These are phyloP conservation scores for Parafenestella ontariensis DNA, from an alignment of 2,329 filamentous ascomycete species.

Conservation along the genomic window DNA sequence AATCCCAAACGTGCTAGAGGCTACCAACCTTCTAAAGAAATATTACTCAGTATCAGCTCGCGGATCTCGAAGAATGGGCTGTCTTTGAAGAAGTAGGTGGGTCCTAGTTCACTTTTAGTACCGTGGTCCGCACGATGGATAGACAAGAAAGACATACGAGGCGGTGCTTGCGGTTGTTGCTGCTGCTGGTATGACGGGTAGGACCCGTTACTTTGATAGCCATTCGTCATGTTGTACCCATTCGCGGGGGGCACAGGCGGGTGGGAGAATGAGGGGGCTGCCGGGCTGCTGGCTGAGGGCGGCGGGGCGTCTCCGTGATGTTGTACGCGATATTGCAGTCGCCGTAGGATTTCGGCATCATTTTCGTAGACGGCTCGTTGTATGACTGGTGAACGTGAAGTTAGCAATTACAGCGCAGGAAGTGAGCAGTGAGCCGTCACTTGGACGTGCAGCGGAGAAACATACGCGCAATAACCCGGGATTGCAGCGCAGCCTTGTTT, in stretches of 20 bases:
- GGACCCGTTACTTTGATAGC: slow-evolving; percentile 16
- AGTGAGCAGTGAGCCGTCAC: neutral
- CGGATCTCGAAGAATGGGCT: slow-evolving; percentile 86
- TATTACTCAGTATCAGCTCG: slow-evolving; percentile 68
- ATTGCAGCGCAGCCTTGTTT: slow-evolving; percentile 83
- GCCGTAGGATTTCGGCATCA: slow-evolving; percentile 46
- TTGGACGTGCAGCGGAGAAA: slow-evolving; percentile 37
- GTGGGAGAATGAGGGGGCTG: slow-evolving; percentile 22
- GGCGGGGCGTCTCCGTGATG: slow-evolving; percentile 51
- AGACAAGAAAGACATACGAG: slow-evolving; percentile 22
- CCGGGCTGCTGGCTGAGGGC: slow-evolving; percentile 24
- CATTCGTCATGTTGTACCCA: slow-evolving; percentile 32
- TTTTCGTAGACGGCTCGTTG: slow-evolving; percentile 39
- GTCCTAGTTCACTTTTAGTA: slow-evolving; percentile 43
- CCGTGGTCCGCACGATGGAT: neutral
- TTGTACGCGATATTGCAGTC: slow-evolving; percentile 50
- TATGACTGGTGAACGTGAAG: slow-evolving; percentile 47
- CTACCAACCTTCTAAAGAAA: slow-evolving; percentile 76
- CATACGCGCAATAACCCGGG: slow-evolving; percentile 79
- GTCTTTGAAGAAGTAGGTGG: slow-evolving; percentile 66
- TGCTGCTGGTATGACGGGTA: slow-evolving; percentile 24
- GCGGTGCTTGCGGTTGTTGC: slow-evolving; percentile 18
- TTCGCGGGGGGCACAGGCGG: slow-evolving; percentile 26
- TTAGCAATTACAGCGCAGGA: slow-evolving; percentile 16
- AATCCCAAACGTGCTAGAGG: slow-evolving; percentile 3